These are phyloP conservation scores for Glycine soja DNA, from an alignment of 306 rosid species.

Conservation along the genomic window DNA sequence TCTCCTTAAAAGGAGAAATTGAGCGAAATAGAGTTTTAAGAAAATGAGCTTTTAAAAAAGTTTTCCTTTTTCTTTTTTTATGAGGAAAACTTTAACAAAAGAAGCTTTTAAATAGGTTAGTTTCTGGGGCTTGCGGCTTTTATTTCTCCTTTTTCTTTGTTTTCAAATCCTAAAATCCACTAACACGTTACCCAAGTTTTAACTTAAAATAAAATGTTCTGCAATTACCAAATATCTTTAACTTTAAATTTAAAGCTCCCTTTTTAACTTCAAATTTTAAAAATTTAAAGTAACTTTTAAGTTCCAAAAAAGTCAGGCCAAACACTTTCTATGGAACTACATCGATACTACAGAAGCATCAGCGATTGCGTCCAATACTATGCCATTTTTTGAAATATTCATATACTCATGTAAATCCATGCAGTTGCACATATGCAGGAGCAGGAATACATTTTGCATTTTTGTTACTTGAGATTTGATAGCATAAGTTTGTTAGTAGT, in stretches of 20 bases:
- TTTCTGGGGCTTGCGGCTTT: neutral
- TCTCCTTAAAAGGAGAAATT: neutral
- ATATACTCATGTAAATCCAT: too few relatives aligned
- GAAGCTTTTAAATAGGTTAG: neutral
- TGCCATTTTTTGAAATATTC: neutral
- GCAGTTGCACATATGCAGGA: too few relatives aligned
- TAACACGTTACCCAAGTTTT: neutral
- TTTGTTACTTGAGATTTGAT: too few relatives aligned
- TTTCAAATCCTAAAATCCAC: neutral
- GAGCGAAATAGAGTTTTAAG: neutral
- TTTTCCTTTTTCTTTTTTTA: neutral
- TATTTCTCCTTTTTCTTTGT: neutral
- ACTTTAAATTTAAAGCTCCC: neutral
- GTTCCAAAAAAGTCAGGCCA: neutral
- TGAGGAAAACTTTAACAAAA: neutral
- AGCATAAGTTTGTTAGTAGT: too few relatives aligned
- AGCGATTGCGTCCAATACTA: neutral
- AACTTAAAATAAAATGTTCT: neutral
- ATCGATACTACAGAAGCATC: neutral
- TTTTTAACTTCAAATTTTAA: neutral
- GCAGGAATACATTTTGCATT: too few relatives aligned
- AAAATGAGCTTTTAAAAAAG: neutral
- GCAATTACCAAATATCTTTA: neutral
- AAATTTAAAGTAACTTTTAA: neutral
- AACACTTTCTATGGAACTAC: neutral